Evolutionary conservation across 768 basidiomycete species (phyloP).

Genomic region (Chalciporus sphaerocephalus): DNA sequence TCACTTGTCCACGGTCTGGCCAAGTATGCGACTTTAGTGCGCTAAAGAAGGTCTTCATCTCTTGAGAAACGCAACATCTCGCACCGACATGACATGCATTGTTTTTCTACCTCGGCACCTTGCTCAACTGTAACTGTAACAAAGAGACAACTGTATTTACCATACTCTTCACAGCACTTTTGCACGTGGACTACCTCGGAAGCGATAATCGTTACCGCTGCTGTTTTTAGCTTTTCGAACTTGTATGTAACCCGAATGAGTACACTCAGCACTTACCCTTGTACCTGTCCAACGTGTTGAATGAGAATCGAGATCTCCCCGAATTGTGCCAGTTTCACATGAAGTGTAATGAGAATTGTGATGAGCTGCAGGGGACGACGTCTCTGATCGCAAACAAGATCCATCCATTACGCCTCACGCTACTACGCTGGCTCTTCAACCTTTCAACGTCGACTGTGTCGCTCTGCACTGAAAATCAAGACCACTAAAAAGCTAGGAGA

Average conservation of each 20-base stretch:
- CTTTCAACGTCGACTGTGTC: not conserved
- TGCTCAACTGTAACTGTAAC: not conserved
- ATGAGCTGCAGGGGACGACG: not conserved
- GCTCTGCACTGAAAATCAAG: not conserved
- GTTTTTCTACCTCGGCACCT: not conserved
- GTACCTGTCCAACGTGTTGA: slow-evolving; percentile 24
- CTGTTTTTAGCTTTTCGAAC: slow-evolving; percentile 8
- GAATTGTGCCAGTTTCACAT: slow-evolving; percentile 17
- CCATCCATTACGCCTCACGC: not conserved
- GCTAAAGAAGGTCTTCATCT: slow-evolving; percentile 87
- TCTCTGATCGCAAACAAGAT: not conserved
- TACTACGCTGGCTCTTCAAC: not conserved
- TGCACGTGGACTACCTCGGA: slow-evolving; percentile 22
- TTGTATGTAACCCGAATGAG: slow-evolving; percentile 18
- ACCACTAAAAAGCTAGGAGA: not conserved
- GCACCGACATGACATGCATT: not conserved
- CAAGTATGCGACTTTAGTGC: slow-evolving; percentile 57
- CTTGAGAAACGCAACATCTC: slow-evolving; percentile 39
- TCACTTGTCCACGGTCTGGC: slow-evolving; percentile 80
- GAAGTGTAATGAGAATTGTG: not conserved
- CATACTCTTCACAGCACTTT: not conserved
- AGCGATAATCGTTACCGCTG: slow-evolving; percentile 17
- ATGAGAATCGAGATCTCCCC: slow-evolving; percentile 25
- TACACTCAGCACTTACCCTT: too few species aligned
- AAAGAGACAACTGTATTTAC: not conserved